Percentiles rank a stretch among this genome's conserved stretches.
phyloP scores from a whole-genome alignment of 202 grass and related monocot species.

The Panicum virgatum region DNA sequence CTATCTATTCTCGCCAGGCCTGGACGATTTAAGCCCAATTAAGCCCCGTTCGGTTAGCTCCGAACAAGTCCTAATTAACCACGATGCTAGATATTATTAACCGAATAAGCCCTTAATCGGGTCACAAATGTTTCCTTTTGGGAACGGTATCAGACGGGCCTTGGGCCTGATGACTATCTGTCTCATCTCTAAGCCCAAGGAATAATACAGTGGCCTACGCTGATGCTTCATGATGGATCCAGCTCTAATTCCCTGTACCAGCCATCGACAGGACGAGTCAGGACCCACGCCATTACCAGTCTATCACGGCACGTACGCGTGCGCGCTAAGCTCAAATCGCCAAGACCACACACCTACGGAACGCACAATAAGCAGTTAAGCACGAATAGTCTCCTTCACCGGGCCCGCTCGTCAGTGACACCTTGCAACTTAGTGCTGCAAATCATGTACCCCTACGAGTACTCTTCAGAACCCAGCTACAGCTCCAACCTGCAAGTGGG shows the following conservation, averaged over 20 bases:
- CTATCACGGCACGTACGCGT: slow-evolving; percentile 21
- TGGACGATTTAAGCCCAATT: neutral
- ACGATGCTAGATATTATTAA: too few species aligned
- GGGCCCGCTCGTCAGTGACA: too few species aligned
- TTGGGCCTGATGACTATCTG: neutral
- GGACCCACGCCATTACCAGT: neutral
- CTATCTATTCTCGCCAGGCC: neutral
- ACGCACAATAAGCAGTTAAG: neutral
- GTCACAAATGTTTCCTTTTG: too few species aligned
- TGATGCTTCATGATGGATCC: neutral
- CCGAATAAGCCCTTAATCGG: too few species aligned
- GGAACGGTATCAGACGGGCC: too few species aligned
- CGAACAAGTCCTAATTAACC: too few species aligned
- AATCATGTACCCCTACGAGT: neutral
- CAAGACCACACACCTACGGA: slow-evolving; percentile 4
- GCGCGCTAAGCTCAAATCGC: neutral
- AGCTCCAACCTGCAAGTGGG: slow-evolving; percentile 9
- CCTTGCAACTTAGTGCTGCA: neutral
- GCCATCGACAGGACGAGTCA: neutral
- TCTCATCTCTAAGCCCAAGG: neutral
- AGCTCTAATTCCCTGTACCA: neutral
- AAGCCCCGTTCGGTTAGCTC: too few species aligned
- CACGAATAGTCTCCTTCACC: neutral
- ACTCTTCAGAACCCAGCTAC: neutral
- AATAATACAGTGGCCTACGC: neutral